Conservation (phyloP, 2,329 filamentous ascomycete species). For the Arthrobotrys musiformis region DNA sequence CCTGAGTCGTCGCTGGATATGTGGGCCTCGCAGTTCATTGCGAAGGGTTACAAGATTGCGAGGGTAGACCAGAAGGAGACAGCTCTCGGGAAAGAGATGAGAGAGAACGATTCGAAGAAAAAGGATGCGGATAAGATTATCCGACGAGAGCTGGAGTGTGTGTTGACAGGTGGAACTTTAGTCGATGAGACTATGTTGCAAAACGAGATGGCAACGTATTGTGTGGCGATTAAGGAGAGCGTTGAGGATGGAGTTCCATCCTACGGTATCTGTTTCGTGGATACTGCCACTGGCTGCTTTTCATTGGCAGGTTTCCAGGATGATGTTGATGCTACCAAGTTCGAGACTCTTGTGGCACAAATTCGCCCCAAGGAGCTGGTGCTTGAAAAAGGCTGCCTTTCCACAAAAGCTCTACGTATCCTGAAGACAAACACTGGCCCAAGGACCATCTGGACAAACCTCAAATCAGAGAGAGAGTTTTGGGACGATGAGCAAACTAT, state of each 20-base stretch:
- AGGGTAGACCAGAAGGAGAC: conserved; percentile 97
- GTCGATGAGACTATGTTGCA: conserved; percentile 97
- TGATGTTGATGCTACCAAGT: conserved; percentile 92
- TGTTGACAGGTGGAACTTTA: conserved; percentile 89
- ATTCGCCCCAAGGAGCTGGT: conserved; percentile 87
- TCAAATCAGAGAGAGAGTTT: conserved; percentile 89
- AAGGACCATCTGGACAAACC: conserved; percentile 92
- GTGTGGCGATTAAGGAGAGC: conserved; percentile 82
- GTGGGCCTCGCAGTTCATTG: conserved; percentile 98
- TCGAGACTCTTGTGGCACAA: conserved; percentile 96
- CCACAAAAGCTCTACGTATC: conserved; percentile 88
- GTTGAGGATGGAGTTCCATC: conserved; percentile 77
- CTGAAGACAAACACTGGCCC: conserved; percentile 94
- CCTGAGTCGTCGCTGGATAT: conserved; percentile 94
- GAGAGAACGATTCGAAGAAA: conserved; percentile 79
- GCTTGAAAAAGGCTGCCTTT: conserved; percentile 86
- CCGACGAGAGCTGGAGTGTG: conserved; percentile 85
- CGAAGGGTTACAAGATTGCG: conserved; percentile 97
- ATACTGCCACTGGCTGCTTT: conserved; percentile 95
- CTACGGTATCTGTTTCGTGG: conserved; percentile 93
- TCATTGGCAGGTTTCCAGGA: conserved; percentile 91
- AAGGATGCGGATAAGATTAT: conserved; percentile 93
- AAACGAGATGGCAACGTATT: conserved; percentile 96
- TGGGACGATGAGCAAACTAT: conserved; percentile 85
- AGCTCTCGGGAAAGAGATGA: conserved; percentile 96